Evolutionary conservation across 768 basidiomycete species (phyloP).

Genomic region (Lentinula edodes): DNA sequence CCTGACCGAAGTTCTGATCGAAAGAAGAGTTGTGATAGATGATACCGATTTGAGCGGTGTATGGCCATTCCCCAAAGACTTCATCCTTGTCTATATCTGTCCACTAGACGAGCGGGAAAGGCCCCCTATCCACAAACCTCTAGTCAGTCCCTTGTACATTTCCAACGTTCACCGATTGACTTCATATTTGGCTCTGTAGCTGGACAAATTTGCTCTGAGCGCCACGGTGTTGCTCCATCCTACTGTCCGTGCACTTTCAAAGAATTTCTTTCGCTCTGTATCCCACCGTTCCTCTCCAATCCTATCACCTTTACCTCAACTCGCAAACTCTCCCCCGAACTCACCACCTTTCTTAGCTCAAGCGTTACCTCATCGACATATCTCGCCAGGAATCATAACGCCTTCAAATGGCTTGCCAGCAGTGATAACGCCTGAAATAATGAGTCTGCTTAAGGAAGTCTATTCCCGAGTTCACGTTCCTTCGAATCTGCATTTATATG

Average conservation of each 20-base stretch:
- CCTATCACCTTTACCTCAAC: constrained; percentile 20
- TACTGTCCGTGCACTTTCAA: constrained; percentile 23
- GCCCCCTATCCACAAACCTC: constrained; percentile 55
- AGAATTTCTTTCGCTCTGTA: constrained; percentile 17
- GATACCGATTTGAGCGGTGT: constrained; percentile 29
- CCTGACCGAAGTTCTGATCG: constrained; percentile 45
- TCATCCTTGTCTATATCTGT: constrained; percentile 72
- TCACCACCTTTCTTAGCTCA: constrained; percentile 15
- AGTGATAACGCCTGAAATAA: constrained; percentile 22
- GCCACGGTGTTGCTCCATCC: constrained; percentile 49
- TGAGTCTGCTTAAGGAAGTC: constrained; percentile 23
- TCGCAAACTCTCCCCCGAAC: constrained; percentile 11
- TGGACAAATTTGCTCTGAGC: constrained; percentile 79
- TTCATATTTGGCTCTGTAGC: constrained; percentile 19
- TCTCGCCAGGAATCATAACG: constrained; percentile 14
- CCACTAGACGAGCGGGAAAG: constrained; percentile 56
- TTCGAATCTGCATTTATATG: constrained; percentile 52
- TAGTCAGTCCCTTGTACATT: constrained; percentile 40
- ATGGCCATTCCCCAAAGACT: constrained; percentile 61
- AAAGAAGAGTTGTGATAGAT: constrained; percentile 46
- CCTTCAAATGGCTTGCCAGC: constrained; percentile 17
- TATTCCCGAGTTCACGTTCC: constrained; percentile 39
- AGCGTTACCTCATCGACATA: constrained; percentile 15
- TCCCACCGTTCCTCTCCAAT: constrained; percentile 15
- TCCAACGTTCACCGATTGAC: not conserved